phyloP scores from a whole-genome alignment of 345 rosid genomes.

The Arabis alpina region DNA sequence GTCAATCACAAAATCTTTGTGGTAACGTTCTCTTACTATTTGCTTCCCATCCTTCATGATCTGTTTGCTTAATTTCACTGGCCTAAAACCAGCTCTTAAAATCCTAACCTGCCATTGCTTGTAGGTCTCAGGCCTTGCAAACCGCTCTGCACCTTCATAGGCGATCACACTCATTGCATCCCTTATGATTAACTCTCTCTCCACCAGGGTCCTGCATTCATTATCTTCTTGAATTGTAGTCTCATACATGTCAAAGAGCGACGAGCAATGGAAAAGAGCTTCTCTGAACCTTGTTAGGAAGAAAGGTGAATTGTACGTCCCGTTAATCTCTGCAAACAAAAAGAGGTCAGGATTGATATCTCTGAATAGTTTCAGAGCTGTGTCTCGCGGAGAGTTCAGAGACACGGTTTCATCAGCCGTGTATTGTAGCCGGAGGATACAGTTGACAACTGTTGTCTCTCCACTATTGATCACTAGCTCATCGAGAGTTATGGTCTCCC shows the following conservation, averaged over 20 bases:
- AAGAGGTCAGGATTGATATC: constrained; percentile 64
- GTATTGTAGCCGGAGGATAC: constrained; percentile 56
- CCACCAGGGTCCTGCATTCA: constrained; percentile 57
- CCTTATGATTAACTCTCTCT: constrained; percentile 57
- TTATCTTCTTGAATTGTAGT: constrained; percentile 53
- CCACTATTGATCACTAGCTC: constrained; percentile 59
- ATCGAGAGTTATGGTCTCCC: constrained; percentile 75
- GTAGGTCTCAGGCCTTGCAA: constrained; percentile 77
- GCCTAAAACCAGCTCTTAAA: constrained; percentile 66
- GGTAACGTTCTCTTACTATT: constrained; percentile 51
- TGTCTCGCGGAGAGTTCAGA: constrained; percentile 63
- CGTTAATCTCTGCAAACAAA: constrained; percentile 64
- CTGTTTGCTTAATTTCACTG: constrained; percentile 52
- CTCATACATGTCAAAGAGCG: constrained; percentile 70
- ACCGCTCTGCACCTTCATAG: constrained; percentile 69
- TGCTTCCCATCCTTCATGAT: constrained; percentile 52
- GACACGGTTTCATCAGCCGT: constrained; percentile 68
- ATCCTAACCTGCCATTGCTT: constrained; percentile 74
- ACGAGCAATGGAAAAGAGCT: constrained; percentile 71
- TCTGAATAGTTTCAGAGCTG: constrained; percentile 59
- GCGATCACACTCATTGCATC: constrained; percentile 75
- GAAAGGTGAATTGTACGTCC: constrained; percentile 72
- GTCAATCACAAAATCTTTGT: constrained; percentile 67
- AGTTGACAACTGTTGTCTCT: constrained; percentile 66
- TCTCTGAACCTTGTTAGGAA: constrained; percentile 69